Evolutionary conservation across 208 protist species (phyloP).

Genomic region (Acanthamoeba sp.): DNA sequence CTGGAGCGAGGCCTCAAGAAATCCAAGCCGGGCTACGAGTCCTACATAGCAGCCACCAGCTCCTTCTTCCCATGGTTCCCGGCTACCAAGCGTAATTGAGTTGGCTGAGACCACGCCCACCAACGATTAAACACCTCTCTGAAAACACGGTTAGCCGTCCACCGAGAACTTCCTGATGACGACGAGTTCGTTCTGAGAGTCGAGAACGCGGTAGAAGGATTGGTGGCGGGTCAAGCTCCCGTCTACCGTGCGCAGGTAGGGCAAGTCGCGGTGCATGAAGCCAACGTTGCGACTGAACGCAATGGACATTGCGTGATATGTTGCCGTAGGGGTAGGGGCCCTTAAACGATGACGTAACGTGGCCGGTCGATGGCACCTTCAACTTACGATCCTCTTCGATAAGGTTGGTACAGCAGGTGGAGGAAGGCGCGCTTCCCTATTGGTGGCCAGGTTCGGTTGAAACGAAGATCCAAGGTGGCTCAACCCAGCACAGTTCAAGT

Average conservation of each 20-base stretch:
- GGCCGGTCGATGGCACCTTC: too few relatives aligned
- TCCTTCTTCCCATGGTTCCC: slow-evolving; percentile 69
- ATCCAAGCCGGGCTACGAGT: slow-evolving; percentile 48
- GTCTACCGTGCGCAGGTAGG: background rate
- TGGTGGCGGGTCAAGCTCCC: background rate
- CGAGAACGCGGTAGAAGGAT: background rate
- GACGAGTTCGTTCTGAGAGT: background rate
- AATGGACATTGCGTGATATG: background rate
- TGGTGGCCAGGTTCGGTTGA: too few relatives aligned
- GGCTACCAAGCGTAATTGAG: background rate
- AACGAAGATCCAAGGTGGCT: too few relatives aligned
- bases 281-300: background rate
- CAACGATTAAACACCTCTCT: too few relatives aligned
- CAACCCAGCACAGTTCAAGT: too few relatives aligned
- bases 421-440: too few relatives aligned
- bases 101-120: too few relatives aligned
- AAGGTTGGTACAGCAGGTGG: too few relatives aligned
- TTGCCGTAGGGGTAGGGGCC: background rate
- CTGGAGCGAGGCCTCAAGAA: slow-evolving; percentile 13
- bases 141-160: too few relatives aligned
- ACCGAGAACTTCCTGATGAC: background rate
- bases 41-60: slow-evolving; percentile 5
- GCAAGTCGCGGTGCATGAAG: background rate
- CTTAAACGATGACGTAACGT: background rate
- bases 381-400: too few relatives aligned